Evolutionary conservation across 768 basidiomycete genomes (phyloP), one percentile per base, ranked within the genome.

Genomic region (Russula brevipes): DNA sequence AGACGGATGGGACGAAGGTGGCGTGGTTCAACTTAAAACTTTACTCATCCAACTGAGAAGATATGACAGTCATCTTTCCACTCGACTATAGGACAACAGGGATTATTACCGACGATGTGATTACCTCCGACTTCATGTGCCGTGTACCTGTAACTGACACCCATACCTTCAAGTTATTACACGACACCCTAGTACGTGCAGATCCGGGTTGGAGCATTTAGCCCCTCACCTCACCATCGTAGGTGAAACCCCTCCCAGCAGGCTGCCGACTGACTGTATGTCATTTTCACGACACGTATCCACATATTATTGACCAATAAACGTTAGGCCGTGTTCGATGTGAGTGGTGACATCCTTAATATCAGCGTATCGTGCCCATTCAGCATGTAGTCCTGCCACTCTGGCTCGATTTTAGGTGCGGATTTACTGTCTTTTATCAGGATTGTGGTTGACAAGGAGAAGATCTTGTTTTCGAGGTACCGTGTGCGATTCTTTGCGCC

Each of bases 251-350:
- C 24, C 81, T 98, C 2, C 94, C 94, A 19, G 70, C 83, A 9
- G 94, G 94, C 1, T 97, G 95, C 72, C 87, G 96, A 49, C 76
- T 99, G 54, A 98, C 96, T 6, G 90, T 88, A 73, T 71, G 89
- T 7, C 19, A 39, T n/a, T 1, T n/a, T 41, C 46, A 1, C 1
- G 24, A 19, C 35, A 8, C 16, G 24, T 16, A 17, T 50, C 45
- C 19, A 24, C 24, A 24, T 59, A 7, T 44, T 30, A 54, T 33
- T 60, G 17, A 64, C 54, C 42, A 6, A 45, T 11, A 31, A 10
- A 30, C 38, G 30, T 24, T 54, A 74, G 73, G 69, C 67, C 31
- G 50, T 75, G 5, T 75, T 74, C 53, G 74, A 75, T 63, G 74
- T 75, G 58, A 31, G 63, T n/a, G 12, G 12, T 35, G 33, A 59